Conservation (phyloP, 768 basidiomycete species). For the Rickenella mellea region DNA sequence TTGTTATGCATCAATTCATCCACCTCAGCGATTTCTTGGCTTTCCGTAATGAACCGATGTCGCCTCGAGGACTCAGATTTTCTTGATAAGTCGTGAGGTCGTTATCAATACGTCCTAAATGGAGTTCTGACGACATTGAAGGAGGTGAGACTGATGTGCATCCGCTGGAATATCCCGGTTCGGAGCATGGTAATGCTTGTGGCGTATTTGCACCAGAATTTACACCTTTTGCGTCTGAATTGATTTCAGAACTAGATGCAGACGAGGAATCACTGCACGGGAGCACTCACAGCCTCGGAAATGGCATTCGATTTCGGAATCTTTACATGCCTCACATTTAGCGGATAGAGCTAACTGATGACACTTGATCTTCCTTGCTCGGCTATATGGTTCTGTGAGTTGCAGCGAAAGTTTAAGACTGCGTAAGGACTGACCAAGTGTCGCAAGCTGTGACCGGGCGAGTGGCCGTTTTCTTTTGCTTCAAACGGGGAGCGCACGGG, state of each 20-base stretch:
- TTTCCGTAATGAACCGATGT: neutral
- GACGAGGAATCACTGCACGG: slow-evolving; percentile 77
- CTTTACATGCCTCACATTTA: slow-evolving; percentile 72
- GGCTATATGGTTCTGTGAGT: slow-evolving; percentile 32
- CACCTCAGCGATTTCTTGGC: neutral
- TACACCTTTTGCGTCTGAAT: slow-evolving; percentile 32
- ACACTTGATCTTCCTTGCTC: slow-evolving; percentile 85
- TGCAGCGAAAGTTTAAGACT: slow-evolving; percentile 4
- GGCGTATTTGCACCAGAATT: neutral
- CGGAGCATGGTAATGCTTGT: neutral
- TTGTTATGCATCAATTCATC: neutral
- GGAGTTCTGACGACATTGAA: neutral
- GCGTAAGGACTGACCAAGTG: slow-evolving; percentile 52
- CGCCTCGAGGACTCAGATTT: neutral
- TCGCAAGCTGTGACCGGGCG: slow-evolving; percentile 86
- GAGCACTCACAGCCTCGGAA: slow-evolving; percentile 82
- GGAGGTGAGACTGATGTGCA: neutral
- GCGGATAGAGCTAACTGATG: slow-evolving; percentile 58
- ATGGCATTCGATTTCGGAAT: slow-evolving; percentile 59
- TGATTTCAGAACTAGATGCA: slow-evolving; percentile 42
- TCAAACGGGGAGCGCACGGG: slow-evolving; percentile 55
- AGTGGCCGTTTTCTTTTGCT: slow-evolving; percentile 74
- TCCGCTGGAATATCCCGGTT: neutral
- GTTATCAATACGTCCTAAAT: neutral
- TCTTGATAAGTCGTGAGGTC: neutral